Percentiles rank a stretch among this genome's conserved stretches.
Evolutionary conservation across 2,329 filamentous ascomycete species (phyloP).

Genomic region (Ophiostoma pallidulum): DNA sequence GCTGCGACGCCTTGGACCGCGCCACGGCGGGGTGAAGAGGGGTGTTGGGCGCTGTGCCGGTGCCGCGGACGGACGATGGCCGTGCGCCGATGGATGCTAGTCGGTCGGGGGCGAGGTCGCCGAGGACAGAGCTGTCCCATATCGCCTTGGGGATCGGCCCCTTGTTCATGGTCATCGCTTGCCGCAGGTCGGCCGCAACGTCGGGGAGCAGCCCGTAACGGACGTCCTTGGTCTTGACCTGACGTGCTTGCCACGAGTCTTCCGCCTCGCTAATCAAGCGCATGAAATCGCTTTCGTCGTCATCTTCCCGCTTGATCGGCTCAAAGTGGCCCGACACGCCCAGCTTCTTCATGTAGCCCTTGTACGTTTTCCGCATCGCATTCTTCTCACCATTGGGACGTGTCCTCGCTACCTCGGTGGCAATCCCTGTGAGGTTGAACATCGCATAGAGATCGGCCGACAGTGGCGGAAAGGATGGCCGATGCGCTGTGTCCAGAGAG

Average conservation of each 20-base stretch:
- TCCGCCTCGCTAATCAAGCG: slow-evolving; percentile 42
- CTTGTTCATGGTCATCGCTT: slow-evolving; percentile 48
- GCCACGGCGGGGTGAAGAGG: slow-evolving; percentile 31
- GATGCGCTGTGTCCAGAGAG: slow-evolving; percentile 35
- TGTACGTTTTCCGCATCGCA: slow-evolving; percentile 57
- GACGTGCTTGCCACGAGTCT: slow-evolving; percentile 47
- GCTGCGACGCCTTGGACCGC: slow-evolving; percentile 30
- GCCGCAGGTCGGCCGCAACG: slow-evolving; percentile 35
- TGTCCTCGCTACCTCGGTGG: slow-evolving; percentile 52
- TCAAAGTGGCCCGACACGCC: slow-evolving; percentile 55
- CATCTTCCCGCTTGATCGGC: slow-evolving; percentile 44
- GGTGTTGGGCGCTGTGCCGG: slow-evolving; percentile 44
- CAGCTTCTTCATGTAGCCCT: slow-evolving; percentile 56
- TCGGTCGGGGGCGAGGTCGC: slow-evolving; percentile 40
- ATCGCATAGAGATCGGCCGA: slow-evolving; percentile 50
- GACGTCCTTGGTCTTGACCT: slow-evolving; percentile 46
- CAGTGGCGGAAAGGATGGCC: slow-evolving; percentile 36
- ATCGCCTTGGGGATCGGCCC: slow-evolving; percentile 44
- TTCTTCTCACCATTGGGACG: slow-evolving; percentile 60
- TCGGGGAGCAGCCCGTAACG: slow-evolving; percentile 40
- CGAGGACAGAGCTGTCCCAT: slow-evolving; percentile 51
- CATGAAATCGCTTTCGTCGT: slow-evolving; percentile 43
- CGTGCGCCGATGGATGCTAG: slow-evolving; percentile 28
- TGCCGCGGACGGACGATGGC: slow-evolving; percentile 35
- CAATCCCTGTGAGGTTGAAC: slow-evolving; percentile 47